phyloP scores from a whole-genome alignment of 257 asterid species.

The Lavandula angustifolia region DNA sequence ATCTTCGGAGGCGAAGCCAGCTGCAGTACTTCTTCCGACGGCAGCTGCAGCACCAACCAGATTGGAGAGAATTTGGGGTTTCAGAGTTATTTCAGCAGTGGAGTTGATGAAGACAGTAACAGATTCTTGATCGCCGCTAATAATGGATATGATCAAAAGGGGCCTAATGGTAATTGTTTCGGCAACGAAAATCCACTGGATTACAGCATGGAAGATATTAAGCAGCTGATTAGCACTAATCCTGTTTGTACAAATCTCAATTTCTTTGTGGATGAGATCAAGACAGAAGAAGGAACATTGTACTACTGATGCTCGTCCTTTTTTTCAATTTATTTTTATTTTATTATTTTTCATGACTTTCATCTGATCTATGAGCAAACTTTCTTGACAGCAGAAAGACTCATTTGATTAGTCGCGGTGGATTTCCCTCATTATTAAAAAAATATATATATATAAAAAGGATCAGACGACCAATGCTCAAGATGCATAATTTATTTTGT shows the following conservation, averaged over 20 bases:
- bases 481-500: background rate
- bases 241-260: conserved; percentile 31
- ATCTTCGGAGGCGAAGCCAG: conserved; percentile 47
- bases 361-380: background rate
- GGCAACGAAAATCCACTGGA: conserved; percentile 49
- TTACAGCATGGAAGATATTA: conserved; percentile 72
- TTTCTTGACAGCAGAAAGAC: conserved; percentile 2
- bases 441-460: too few species aligned
- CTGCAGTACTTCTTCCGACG: conserved; percentile 59
- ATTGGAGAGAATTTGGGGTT: conserved; percentile 29
- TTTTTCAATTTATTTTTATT: background rate
- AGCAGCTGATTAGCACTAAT: conserved; percentile 66
- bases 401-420: too few species aligned
- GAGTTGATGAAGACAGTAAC: conserved; percentile 29
- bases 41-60: conserved; percentile 15
- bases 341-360: background rate
- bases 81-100: conserved; percentile 38
- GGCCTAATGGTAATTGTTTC: conserved; percentile 13
- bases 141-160: conserved; percentile 18
- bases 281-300: conserved; percentile 47
- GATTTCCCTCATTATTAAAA: too few species aligned
- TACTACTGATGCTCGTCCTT: conserved; percentile 27
- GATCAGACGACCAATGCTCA: background rate
- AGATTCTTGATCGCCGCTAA: conserved; percentile 27
- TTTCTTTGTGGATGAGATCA: conserved; percentile 57